These are phyloP conservation scores for Kalmusia sp. DNA, from an alignment of 2,329 filamentous ascomycete genomes.

Conservation along the genomic window DNA sequence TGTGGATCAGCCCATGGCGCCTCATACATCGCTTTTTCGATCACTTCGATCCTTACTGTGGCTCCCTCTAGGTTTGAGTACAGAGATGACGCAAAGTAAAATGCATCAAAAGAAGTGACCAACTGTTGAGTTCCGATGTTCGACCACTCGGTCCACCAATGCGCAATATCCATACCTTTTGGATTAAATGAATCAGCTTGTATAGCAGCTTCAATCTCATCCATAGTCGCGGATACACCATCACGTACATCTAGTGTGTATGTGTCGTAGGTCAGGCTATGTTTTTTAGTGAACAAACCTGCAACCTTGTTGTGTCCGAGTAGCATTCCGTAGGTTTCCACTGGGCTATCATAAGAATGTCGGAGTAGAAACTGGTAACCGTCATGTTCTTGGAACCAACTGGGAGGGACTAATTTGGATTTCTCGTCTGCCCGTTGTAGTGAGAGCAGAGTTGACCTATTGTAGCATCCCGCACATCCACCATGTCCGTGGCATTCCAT, in stretches of 20 bases:
- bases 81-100: background rate
- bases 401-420: constrained; percentile 1
- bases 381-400: background rate
- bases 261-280: background rate
- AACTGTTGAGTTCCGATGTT: background rate
- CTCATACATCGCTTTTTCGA: background rate
- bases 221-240: background rate
- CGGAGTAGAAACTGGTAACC: background rate
- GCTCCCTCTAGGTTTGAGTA: background rate
- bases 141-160: background rate
- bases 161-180: background rate
- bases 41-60: background rate
- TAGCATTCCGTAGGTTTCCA: constrained; percentile 1
- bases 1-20: background rate
- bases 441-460: background rate
- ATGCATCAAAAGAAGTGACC: background rate
- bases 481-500: background rate
- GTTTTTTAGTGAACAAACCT: background rate
- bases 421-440: constrained; percentile 3
- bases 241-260: background rate
- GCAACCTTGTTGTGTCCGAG: background rate
- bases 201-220: constrained; percentile 1
- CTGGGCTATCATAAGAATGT: background rate
- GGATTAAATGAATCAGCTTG: background rate
- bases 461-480: constrained; percentile 1